phyloP scores from a whole-genome alignment of 768 basidiomycete genomes.

The Tricholoma matsutake region DNA sequence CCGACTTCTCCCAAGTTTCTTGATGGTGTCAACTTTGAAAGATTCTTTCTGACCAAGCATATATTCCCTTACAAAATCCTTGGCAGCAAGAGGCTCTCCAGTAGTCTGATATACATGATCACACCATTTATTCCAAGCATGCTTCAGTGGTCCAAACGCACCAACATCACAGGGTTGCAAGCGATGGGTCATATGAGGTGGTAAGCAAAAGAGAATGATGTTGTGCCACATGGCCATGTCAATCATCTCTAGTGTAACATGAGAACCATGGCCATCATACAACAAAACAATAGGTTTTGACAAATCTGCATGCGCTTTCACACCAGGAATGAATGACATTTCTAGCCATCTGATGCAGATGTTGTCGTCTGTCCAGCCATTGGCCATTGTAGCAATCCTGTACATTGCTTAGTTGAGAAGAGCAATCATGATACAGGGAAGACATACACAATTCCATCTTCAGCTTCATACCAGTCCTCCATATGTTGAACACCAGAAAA shows the following conservation, averaged over 20 bases:
- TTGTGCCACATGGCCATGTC: neutral
- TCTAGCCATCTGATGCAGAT: neutral
- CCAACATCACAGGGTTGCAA: conserved; percentile 5
- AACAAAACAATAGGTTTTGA: neutral
- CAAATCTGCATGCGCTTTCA: neutral
- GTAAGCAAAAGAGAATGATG: neutral
- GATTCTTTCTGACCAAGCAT: neutral
- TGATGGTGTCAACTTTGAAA: neutral
- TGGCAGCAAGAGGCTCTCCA: neutral
- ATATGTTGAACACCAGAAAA: neutral
- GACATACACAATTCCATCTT: neutral
- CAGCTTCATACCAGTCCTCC: neutral
- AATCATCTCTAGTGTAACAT: neutral
- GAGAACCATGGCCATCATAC: conserved; percentile 3
- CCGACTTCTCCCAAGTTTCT: neutral
- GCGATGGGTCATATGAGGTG: conserved; percentile 4
- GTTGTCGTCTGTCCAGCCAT: neutral
- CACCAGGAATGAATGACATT: neutral
- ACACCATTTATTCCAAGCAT: neutral
- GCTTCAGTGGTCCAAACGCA: neutral
- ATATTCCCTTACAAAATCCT: neutral
- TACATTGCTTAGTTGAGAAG: neutral
- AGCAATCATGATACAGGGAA: neutral
- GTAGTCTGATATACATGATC: neutral
- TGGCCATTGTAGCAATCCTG: neutral